Conservation (phyloP, 2,329 filamentous ascomycete genomes). For the Madurella mycetomatis region DNA sequence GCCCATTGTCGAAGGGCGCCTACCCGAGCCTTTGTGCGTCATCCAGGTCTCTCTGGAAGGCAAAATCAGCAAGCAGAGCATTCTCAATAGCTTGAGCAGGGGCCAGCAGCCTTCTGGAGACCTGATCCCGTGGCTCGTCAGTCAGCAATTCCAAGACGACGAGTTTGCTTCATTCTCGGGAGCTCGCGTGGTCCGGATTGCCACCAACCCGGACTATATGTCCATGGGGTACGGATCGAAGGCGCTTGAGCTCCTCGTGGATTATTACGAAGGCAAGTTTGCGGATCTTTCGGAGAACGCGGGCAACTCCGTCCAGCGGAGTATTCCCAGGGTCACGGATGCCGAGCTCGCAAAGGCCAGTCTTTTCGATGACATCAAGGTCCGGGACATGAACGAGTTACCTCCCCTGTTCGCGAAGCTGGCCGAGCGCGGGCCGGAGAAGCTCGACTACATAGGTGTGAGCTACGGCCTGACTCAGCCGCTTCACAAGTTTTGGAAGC, state of each 20-base stretch:
- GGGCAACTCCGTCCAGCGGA: conserved; percentile 48
- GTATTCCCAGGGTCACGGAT: conserved; percentile 77
- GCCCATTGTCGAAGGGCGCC: conserved; percentile 68
- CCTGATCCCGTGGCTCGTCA: conserved; percentile 94
- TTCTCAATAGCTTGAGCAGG: conserved; percentile 81
- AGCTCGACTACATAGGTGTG: conserved; percentile 89
- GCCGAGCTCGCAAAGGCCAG: conserved; percentile 71
- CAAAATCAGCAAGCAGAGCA: conserved; percentile 88
- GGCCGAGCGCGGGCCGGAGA: conserved; percentile 72
- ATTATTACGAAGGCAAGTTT: conserved; percentile 95
- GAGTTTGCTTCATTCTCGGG: conserved; percentile 93
- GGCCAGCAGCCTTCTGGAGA: conserved; percentile 88
- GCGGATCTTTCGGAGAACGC: conserved; percentile 73
- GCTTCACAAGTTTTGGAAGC: conserved; percentile 97
- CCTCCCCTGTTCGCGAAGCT: conserved; percentile 89
- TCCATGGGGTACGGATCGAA: conserved; percentile 91
- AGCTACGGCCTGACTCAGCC: conserved; percentile 85
- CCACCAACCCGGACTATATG: conserved; percentile 90
- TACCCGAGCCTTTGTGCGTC: conserved; percentile 91
- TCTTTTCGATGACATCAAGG: conserved; percentile 77
- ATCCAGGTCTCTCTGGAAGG: conserved; percentile 93
- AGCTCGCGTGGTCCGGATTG: conserved; percentile 87
- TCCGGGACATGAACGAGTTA: conserved; percentile 86
- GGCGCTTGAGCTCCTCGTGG: conserved; percentile 77
- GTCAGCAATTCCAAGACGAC: conserved; percentile 96